Percentiles rank a stretch among this genome's conserved stretches.
These are phyloP conservation scores for Spinellus fusiger DNA, from an alignment of 192 early-diverging fungal species.

Conservation along the genomic window DNA sequence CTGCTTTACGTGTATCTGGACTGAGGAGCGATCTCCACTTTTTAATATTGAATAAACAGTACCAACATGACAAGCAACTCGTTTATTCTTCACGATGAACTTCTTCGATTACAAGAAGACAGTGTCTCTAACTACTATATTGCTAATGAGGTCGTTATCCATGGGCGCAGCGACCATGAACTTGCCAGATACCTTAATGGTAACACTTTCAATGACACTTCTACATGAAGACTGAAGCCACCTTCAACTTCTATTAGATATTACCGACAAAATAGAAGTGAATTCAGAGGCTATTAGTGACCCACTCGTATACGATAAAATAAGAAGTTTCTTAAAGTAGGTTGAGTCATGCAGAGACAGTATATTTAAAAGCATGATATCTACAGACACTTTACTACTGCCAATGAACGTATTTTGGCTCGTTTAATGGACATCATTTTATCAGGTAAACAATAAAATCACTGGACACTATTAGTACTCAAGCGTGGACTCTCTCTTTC, in stretches of 20 bases:
- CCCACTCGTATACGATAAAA: constrained; percentile 46
- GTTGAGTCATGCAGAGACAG: neutral
- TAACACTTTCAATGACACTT: constrained; percentile 3
- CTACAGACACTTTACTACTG: constrained; percentile 42
- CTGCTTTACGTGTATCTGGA: too few species aligned
- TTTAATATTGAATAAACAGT: neutral
- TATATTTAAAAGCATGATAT: neutral
- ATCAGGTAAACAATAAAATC: constrained; percentile 42
- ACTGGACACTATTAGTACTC: neutral
- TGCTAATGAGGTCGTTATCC: constrained; percentile 34
- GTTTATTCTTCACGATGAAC: constrained; percentile 35
- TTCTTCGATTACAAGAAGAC: constrained; percentile 39
- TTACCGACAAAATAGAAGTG: constrained; percentile 41
- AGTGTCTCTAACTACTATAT: constrained; percentile 29
- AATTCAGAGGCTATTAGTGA: constrained; percentile 38
- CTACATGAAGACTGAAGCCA: neutral
- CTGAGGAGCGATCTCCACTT: neutral
- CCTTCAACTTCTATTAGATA: constrained; percentile 25
- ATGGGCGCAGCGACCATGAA: constrained; percentile 34
- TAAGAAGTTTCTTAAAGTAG: constrained; percentile 74
- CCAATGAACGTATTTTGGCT: constrained; percentile 41
- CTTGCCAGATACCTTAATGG: constrained; percentile 46
- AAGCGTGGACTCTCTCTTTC: neutral
- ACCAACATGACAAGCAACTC: constrained; percentile 11
- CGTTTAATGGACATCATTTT: constrained; percentile 67